These are phyloP conservation scores for Citrus reticulata DNA, from an alignment of 345 rosid species.

Conservation along the genomic window DNA sequence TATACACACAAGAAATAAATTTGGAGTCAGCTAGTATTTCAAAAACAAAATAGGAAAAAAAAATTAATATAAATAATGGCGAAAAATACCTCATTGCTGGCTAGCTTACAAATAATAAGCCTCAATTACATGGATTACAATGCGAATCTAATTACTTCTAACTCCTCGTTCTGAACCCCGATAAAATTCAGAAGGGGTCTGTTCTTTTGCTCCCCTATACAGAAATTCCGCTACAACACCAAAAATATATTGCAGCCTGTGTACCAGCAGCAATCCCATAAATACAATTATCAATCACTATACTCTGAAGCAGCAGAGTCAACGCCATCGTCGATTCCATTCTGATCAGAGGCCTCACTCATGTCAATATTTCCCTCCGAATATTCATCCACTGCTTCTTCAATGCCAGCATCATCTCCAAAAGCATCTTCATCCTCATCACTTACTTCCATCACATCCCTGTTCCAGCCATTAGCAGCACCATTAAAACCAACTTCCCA, in stretches of 20 bases:
- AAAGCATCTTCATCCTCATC: slow-evolving; percentile 58
- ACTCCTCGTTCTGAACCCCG: slow-evolving; percentile 2
- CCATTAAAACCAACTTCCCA: slow-evolving; percentile 48
- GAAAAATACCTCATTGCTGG: neutral
- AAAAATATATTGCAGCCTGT: slow-evolving; percentile 21
- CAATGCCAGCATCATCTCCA: slow-evolving; percentile 32
- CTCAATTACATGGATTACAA: slow-evolving; percentile 14
- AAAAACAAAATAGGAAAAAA: no score
- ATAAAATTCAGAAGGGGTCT: neutral
- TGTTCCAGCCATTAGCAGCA: slow-evolving; percentile 44
- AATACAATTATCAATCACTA: slow-evolving; percentile 45
- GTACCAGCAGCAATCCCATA: neutral
- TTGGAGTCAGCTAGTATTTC: neutral
- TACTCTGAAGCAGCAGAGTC: slow-evolving; percentile 64
- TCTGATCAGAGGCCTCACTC: slow-evolving; percentile 50
- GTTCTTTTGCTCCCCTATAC: neutral
- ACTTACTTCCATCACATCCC: slow-evolving; percentile 43
- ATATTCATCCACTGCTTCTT: slow-evolving; percentile 33
- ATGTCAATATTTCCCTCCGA: slow-evolving; percentile 44
- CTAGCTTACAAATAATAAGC: slow-evolving; percentile 8
- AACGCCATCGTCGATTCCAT: slow-evolving; percentile 33
- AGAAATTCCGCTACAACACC: slow-evolving; percentile 16
- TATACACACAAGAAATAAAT: neutral
- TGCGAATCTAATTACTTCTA: slow-evolving; percentile 10
- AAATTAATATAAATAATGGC: neutral